phyloP scores from a whole-genome alignment of 345 rosid species.

The Streptanthus diversifolius region DNA sequence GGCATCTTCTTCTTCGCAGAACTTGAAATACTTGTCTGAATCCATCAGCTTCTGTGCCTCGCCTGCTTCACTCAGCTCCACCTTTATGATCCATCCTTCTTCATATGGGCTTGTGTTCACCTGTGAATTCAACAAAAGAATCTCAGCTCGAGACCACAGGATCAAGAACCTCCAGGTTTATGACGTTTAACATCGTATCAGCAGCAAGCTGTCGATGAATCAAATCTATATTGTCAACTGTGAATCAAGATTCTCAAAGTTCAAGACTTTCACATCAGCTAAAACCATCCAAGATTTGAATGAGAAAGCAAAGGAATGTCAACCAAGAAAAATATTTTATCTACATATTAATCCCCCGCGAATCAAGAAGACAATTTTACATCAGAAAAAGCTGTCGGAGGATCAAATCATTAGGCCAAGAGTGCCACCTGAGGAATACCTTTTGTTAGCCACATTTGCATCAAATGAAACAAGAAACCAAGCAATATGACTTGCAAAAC shows the following conservation, averaged over 20 bases:
- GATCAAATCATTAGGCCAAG: background rate
- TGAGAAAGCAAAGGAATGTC: background rate
- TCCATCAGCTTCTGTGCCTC: slow-evolving; percentile 74
- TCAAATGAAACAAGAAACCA: background rate
- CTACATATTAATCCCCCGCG: background rate
- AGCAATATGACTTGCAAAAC: background rate
- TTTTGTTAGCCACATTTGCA: background rate
- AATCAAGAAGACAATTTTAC: background rate
- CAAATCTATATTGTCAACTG: background rate
- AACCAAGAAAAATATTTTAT: background rate
- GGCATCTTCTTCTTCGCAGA: slow-evolving; percentile 95
- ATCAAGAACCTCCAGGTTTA: background rate
- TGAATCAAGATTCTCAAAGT: background rate
- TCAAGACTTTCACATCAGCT: background rate
- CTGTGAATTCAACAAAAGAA: slow-evolving; percentile 29
- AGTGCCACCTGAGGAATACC: background rate
- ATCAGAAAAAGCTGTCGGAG: background rate
- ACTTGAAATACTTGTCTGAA: slow-evolving; percentile 69
- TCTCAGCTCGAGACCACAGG: background rate
- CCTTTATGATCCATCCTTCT: slow-evolving; percentile 87
- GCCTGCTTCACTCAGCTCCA: slow-evolving; percentile 49
- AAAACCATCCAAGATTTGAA: background rate
- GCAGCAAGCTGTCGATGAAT: background rate
- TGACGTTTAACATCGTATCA: background rate
- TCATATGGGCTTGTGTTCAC: slow-evolving; percentile 82